Percentiles rank a stretch among this genome's conserved stretches.
These are phyloP conservation scores for Larix sibirica DNA, from an alignment of 83 land plant genomes.

Conservation along the genomic window DNA sequence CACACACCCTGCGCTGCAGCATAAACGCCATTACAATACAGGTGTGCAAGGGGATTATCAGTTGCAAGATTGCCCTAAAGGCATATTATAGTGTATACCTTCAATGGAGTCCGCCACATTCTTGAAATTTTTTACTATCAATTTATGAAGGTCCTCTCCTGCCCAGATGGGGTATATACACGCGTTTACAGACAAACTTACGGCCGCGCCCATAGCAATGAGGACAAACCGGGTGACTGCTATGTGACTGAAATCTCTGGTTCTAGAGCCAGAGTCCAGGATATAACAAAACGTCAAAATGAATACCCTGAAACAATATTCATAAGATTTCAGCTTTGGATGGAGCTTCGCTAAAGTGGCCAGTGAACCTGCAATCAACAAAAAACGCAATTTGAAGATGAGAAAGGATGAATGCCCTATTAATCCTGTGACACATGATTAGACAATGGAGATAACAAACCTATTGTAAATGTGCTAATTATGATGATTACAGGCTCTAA, in stretches of 20 bases:
- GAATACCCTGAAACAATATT: slow-evolving; percentile 5
- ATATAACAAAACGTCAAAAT: slow-evolving; percentile 5
- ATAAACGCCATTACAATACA: not conserved
- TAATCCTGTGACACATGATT: no score
- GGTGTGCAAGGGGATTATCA: not conserved
- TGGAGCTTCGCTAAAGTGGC: slow-evolving; percentile 2
- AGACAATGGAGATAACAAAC: slow-evolving; percentile 12
- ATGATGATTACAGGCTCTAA: slow-evolving; percentile 28
- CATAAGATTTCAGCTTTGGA: not conserved
- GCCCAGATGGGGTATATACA: slow-evolving; percentile 14
- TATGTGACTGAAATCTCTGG: not conserved
- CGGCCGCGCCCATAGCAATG: slow-evolving; percentile 5
- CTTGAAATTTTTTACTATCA: slow-evolving; percentile 3
- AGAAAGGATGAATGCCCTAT: not conserved
- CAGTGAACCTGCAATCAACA: not conserved
- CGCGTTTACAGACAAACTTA: not conserved
- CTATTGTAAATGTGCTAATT: slow-evolving; percentile 34
- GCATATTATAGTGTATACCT: not conserved
- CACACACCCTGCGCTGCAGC: not conserved
- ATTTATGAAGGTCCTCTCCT: slow-evolving; percentile 11
- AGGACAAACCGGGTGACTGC: slow-evolving; percentile 5
- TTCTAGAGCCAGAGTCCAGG: not conserved
- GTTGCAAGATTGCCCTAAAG: not conserved
- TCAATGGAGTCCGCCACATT: slow-evolving; percentile 16
- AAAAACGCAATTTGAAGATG: not conserved